A percentile compares a stretch with the other conserved stretches of the same genome.
These are phyloP conservation scores for Pseudogymnoascus sp. DNA, from an alignment of 2,329 filamentous ascomycete genomes.

Conservation along the genomic window DNA sequence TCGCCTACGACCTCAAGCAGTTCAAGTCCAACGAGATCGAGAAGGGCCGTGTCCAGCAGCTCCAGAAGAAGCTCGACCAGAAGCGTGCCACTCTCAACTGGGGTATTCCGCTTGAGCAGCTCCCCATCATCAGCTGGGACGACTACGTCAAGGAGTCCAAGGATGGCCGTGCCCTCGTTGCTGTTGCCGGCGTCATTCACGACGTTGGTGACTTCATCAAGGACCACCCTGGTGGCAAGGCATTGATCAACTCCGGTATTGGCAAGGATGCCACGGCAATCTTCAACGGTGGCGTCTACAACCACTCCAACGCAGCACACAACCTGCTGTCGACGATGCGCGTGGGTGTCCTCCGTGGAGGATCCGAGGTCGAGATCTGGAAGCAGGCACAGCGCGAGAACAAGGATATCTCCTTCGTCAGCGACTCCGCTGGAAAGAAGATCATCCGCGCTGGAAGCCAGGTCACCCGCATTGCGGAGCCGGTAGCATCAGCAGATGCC, in stretches of 20 bases:
- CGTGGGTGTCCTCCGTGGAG: conserved; percentile 76
- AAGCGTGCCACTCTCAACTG: conserved; percentile 76
- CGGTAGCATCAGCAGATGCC: conserved; percentile 74
- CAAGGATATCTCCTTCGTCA: conserved; percentile 72
- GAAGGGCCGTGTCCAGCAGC: conserved; percentile 80
- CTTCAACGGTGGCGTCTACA: conserved; percentile 87
- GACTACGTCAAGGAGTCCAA: conserved; percentile 72
- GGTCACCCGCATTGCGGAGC: conserved; percentile 73
- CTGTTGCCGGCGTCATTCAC: conserved; percentile 77
- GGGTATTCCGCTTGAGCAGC: conserved; percentile 76
- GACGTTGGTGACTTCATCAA: conserved; percentile 79
- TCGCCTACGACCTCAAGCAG: conserved; percentile 81
- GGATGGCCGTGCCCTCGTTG: conserved; percentile 67
- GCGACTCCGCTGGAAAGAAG: conserved; percentile 71
- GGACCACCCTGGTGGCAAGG: conserved; percentile 84
- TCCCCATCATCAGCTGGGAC: conserved; percentile 80
- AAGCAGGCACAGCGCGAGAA: conserved; percentile 78
- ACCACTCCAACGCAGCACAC: conserved; percentile 83
- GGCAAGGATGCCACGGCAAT: conserved; percentile 85
- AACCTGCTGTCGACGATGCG: conserved; percentile 84
- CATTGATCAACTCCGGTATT: conserved; percentile 72
- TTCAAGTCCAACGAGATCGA: conserved; percentile 90
- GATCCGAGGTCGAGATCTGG: conserved; percentile 88
- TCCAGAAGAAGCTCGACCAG: conserved; percentile 89
- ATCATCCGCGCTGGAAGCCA: conserved; percentile 82